Evolutionary conservation across 164 flowering plant species (phyloP).

Genomic region (Umbilicus rupestris): DNA sequence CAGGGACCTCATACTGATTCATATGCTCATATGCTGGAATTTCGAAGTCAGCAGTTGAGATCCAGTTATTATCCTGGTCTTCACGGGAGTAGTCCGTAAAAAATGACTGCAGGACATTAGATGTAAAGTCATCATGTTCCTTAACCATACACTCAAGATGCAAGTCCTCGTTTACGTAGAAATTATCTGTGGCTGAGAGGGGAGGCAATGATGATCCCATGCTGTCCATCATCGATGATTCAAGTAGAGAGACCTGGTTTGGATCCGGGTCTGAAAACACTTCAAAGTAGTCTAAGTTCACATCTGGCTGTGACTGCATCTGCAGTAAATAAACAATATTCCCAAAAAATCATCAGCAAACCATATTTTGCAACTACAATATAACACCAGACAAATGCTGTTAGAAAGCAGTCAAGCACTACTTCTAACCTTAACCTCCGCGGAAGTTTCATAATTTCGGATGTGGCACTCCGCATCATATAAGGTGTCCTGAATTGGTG

Average conservation of each 20-base stretch:
- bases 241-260: not conserved
- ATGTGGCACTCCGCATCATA: too few species aligned
- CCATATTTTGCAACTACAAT: too few species aligned
- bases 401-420: too few species aligned
- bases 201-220: conserved; percentile 5
- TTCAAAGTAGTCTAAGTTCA: not conserved
- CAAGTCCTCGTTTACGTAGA: not conserved
- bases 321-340: too few species aligned
- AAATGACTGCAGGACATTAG: not conserved
- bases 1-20: not conserved
- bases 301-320: not conserved
- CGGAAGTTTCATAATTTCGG: too few species aligned
- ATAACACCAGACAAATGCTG: too few species aligned
- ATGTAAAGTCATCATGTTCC: not conserved
- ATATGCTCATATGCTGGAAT: not conserved
- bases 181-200: not conserved
- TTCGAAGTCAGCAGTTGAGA: not conserved
- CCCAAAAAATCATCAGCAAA: too few species aligned
- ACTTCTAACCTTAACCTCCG: too few species aligned
- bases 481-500: not conserved
- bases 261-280: not conserved
- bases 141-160: not conserved
- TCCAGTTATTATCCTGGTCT: not conserved
- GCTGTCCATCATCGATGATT: not conserved
- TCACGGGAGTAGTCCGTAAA: not conserved